phyloP scores from a whole-genome alignment of 305 asterid genomes.

The Plantago coronopus region DNA sequence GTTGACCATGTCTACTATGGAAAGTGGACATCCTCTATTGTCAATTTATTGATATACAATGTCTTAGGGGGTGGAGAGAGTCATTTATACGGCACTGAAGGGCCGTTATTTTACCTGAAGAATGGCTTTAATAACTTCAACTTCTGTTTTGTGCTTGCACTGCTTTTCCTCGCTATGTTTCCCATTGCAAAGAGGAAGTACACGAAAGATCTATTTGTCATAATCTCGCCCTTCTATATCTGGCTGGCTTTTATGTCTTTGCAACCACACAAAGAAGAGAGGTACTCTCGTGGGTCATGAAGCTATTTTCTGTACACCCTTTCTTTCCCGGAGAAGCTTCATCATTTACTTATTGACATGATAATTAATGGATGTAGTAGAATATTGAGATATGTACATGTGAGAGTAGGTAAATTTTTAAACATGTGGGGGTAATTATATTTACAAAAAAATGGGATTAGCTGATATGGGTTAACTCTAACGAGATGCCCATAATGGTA shows the following conservation, averaged over 20 bases:
- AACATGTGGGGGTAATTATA: too few relatives aligned
- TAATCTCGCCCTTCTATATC: conserved; percentile 79
- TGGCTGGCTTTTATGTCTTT: conserved; percentile 97
- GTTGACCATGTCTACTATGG: conserved; percentile 76
- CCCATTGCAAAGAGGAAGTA: conserved; percentile 80
- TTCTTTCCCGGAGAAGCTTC: not conserved
- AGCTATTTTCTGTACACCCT: not conserved
- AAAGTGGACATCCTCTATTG: conserved; percentile 85
- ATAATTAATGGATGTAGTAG: too few relatives aligned
- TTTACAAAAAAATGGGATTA: too few relatives aligned
- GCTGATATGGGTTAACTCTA: too few relatives aligned
- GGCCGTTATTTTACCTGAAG: conserved; percentile 70
- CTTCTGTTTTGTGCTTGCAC: conserved; percentile 83
- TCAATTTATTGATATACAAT: conserved; percentile 80
- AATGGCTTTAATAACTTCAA: conserved; percentile 94
- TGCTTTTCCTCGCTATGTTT: conserved; percentile 64
- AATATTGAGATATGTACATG: too few relatives aligned
- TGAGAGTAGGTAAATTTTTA: too few relatives aligned
- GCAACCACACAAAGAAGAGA: conserved; percentile 98
- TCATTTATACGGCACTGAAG: conserved; percentile 90
- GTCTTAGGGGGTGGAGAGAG: conserved; percentile 97
- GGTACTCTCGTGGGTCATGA: conserved; percentile 32
- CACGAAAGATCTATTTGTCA: conserved; percentile 67
- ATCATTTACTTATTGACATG: not conserved
- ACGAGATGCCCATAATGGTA: too few relatives aligned